These are phyloP conservation scores for Catharanthus roseus DNA, from an alignment of 257 asterid genomes.

Conservation along the genomic window DNA sequence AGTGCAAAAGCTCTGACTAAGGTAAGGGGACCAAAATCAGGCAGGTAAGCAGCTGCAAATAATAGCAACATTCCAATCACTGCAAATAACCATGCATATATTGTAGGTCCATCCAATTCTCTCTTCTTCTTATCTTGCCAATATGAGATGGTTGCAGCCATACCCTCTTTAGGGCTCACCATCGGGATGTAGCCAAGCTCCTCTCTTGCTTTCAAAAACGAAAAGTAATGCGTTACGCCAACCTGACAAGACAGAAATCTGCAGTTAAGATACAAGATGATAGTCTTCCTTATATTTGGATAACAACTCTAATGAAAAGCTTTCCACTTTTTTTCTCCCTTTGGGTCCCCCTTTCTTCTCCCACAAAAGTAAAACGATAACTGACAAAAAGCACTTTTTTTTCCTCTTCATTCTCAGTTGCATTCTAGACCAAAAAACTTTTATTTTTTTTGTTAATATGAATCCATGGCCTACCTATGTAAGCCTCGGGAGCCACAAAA, in stretches of 20 bases:
- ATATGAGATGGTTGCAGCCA: constrained; percentile 68
- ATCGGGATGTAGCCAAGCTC: constrained; percentile 80
- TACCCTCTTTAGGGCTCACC: constrained; percentile 71
- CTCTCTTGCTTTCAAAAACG: constrained; percentile 78
- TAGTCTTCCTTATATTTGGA: no score
- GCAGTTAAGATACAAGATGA: not conserved
- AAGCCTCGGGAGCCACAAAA: not conserved
- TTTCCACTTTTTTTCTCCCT: no score
- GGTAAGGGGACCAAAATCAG: constrained; percentile 63
- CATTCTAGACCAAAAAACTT: no score
- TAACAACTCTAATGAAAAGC: no score
- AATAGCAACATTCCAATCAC: constrained; percentile 52
- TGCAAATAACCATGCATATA: constrained; percentile 49
- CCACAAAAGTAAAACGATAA: no score
- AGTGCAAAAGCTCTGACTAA: constrained; percentile 45
- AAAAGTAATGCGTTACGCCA: constrained; percentile 90
- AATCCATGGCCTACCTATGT: not conserved
- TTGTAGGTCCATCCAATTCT: constrained; percentile 66
- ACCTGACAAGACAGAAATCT: constrained; percentile 41
- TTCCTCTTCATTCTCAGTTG: no score
- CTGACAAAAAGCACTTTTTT: no score
- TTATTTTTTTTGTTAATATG: no score
- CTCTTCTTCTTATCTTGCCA: constrained; percentile 73
- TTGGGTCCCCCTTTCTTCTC: no score
- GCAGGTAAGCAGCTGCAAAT: constrained; percentile 73